Base-by-base conservation (phyloP, 176 grass and related monocot species). In the Oryza brachyantha region DNA sequence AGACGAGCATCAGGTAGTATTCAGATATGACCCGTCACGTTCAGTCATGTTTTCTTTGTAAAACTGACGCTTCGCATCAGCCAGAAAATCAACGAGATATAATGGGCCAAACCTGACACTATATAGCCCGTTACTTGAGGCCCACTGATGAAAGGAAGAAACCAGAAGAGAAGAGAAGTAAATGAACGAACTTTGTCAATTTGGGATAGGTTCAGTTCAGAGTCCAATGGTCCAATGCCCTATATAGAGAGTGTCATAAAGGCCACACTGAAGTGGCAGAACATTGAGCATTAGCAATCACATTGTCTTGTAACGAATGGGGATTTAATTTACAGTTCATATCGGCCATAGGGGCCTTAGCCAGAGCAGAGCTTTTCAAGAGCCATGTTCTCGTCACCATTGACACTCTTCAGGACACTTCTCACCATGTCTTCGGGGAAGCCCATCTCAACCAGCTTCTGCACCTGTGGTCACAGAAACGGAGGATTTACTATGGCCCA, bases 361-460 rank as follows among this genome's bases (percentile, higher is more conserved):
- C 86, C 70, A 21, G 96, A 93, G 72, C 92, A 99, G 16, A 99
- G 90, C 88, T 79, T 96, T 86, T 99, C 96, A 7, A 99, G 90
- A 68, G 96, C 96, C 86, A 86, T 81, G 82, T 93, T 93, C 91
- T 99, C 96, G 10, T 96, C 96, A 1, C 92, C 92, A 45, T 99
- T 94, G 5, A 96, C 96, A 29, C 84, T 96, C 75, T 88, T 86
- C 80, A 99, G 70, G 6, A 84, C 64, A 84, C 79, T 96, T 92
- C 88, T 95, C 75, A 99, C 96, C 54, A 86, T 39, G 32, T 91
- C 96, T 79, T 99, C 96, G 5, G 96, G 84, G 73, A 99, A 99
- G 59, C 96, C 96, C 96, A 99, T 99, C 80, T 99, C 96, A 24
- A 93, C 86, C 25, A 99, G 88, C 84, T 88, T 99, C 88, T 91